Evolutionary conservation across 805 yeast genomes (phyloP), one percentile per base, ranked within the genome.

Genomic region (Candida tammaniensis): DNA sequence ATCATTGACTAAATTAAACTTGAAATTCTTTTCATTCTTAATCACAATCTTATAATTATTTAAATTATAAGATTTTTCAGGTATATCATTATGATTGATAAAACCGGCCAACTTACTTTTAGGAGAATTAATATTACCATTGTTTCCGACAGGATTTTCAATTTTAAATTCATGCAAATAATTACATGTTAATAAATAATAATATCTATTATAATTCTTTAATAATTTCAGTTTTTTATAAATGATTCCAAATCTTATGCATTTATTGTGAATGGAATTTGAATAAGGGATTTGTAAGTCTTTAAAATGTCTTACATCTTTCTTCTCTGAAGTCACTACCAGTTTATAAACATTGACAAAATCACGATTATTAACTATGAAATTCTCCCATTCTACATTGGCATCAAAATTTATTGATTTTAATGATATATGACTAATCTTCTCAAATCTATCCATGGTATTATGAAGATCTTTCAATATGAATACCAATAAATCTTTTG

Each of bases 291-390:
- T 20, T 1, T 32, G 43, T 11, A 67, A 38, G 26, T 49, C 12
- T 30, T 71, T 69, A 35, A 72, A 58, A 35, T 72, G 76, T 48
- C 95, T 69, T 11, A 44, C 40, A 36, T 48, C 55, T 31, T 35
- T 48, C 32, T 50, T 50, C 13, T 84, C 82, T 30, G 78, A 55
- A 31, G 68, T 61, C 20, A 77, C 77, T 11, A 38, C 36, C 3
- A 27, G 15, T 24, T 30, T 32, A 36, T 46, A 51, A 10, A 43
- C 38, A 47, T 81, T 79, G 35, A 86, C 72, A 51, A 86, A 85
- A 55, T 81, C 78, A 27, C 74, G 49, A 41, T 64, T 67, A 39
- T 52, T 49, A 1, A 57, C 39, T 36, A 66, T 53, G 37, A 64
- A 67, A 36, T 52, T 48, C 35, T 60, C 66, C 72, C 72, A 67